These are phyloP conservation scores for Diplodia mutila DNA, from an alignment of 2,329 filamentous ascomycete species.

Conservation along the genomic window DNA sequence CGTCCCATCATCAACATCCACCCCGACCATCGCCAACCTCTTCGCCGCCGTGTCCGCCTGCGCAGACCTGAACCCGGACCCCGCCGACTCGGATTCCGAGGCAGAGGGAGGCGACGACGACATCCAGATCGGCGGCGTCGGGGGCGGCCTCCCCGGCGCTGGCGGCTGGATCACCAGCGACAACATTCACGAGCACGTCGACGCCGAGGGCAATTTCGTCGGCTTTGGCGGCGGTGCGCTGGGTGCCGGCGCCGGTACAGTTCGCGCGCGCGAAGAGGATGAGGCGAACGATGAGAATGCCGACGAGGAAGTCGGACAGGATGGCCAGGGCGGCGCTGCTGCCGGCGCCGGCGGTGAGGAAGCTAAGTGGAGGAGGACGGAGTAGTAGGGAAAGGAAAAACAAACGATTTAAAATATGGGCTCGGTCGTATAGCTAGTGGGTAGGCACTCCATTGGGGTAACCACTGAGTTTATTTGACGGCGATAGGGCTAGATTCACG, in stretches of 20 bases:
- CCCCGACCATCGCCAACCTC: conserved; percentile 51
- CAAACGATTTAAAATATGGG: neutral
- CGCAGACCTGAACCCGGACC: conserved; percentile 76
- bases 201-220: conserved; percentile 45
- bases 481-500: neutral
- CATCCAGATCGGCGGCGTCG: conserved; percentile 46
- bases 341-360: conserved; percentile 28
- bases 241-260: conserved; percentile 44
- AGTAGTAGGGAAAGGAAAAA: conserved; percentile 32
- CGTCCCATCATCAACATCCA: conserved; percentile 52
- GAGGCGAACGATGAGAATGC: conserved; percentile 27
- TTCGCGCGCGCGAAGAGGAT: conserved; percentile 39
- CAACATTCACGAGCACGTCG: conserved; percentile 75
- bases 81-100: conserved; percentile 56
- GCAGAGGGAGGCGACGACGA: conserved; percentile 55
- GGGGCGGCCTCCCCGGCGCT: conserved; percentile 63
- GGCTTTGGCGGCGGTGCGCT: conserved; percentile 36
- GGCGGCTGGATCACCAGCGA: conserved; percentile 89
- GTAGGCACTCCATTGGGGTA: no score
- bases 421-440: neutral
- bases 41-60: conserved; percentile 74
- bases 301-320: neutral
- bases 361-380: conserved; percentile 44
- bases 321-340: neutral
- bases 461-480: neutral